phyloP scores from a whole-genome alignment of 371 early-diverging fungal genomes.

The Mortierella sp. region DNA sequence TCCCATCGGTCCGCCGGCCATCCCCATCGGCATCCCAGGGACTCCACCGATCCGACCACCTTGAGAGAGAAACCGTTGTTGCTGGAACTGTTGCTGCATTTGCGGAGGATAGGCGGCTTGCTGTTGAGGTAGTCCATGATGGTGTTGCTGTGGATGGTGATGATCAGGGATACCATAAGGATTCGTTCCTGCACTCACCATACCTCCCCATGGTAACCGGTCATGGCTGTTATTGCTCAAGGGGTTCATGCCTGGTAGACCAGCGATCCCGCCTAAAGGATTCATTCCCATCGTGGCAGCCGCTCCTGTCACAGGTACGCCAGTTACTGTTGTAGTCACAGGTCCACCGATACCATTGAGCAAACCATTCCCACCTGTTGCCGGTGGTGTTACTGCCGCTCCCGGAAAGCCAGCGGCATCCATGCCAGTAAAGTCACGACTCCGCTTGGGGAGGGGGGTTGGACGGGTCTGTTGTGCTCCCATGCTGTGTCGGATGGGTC shows the following conservation, averaged over 20 bases:
- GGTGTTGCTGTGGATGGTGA: constrained; percentile 13
- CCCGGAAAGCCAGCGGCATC: constrained; percentile 10
- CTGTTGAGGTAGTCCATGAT: constrained; percentile 14
- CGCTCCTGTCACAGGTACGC: constrained; percentile 1
- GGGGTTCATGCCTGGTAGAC: constrained; percentile 31
- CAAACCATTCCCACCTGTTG: too few relatives aligned
- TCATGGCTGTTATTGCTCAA: constrained; percentile 18
- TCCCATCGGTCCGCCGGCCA: constrained; percentile 2
- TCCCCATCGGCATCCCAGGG: constrained; percentile 3
- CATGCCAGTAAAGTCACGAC: constrained; percentile 39
- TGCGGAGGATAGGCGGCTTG: constrained; percentile 23
- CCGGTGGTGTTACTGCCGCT: constrained; percentile 2
- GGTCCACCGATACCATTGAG: too few relatives aligned
- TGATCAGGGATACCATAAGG: constrained; percentile 28
- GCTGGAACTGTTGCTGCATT: constrained; percentile 32
- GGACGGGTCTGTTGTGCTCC: constrained; percentile 30
- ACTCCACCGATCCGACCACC: constrained; percentile 13
- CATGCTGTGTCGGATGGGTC: constrained; percentile 23
- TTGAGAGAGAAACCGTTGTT: constrained; percentile 15
- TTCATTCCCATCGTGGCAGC: constrained; percentile 8
- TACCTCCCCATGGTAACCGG: constrained; percentile 42
- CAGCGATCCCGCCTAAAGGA: constrained; percentile 26
- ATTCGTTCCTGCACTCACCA: constrained; percentile 35
- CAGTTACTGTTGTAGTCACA: background rate
- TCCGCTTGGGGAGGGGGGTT: constrained; percentile 25